Percentiles rank a stretch among this genome's conserved stretches.
Conservation (phyloP, 177 flowering plant genomes). For the Telopea speciosissima region DNA sequence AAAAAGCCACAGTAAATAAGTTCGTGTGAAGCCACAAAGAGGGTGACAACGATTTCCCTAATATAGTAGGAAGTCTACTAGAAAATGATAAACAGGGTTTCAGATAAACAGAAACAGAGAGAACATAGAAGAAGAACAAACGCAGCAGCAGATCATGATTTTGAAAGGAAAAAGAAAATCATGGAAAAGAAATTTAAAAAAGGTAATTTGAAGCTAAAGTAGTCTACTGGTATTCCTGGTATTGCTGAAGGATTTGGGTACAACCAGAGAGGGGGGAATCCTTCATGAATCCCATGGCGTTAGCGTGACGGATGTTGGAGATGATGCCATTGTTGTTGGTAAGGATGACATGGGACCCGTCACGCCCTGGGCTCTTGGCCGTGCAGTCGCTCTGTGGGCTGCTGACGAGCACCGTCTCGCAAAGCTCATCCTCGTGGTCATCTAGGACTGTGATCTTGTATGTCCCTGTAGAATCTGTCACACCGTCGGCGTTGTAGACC, state of each 20-base stretch:
- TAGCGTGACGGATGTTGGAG: constrained; percentile 41
- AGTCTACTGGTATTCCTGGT: constrained; percentile 18
- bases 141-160: too few species aligned
- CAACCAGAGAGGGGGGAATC: constrained; percentile 31
- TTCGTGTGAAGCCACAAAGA: too few species aligned
- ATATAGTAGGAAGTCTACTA: too few species aligned
- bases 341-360: constrained; percentile 44
- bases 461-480: constrained; percentile 35
- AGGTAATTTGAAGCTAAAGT: too few species aligned
- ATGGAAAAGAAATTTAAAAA: too few species aligned
- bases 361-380: constrained; percentile 23
- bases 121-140: too few species aligned
- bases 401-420: constrained; percentile 40
- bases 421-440: constrained; percentile 44
- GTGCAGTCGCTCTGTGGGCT: constrained; percentile 43
- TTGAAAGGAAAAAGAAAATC: too few species aligned
- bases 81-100: too few species aligned
- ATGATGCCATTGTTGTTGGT: constrained; percentile 49
- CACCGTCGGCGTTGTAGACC: constrained; percentile 25
- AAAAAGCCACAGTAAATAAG: too few species aligned
- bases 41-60: too few species aligned
- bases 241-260: constrained; percentile 28
- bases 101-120: too few species aligned
- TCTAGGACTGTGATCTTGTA: constrained; percentile 35
- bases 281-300: constrained; percentile 45